Conservation (phyloP, 148 eudicot genomes). For the Bassia scoparia region DNA sequence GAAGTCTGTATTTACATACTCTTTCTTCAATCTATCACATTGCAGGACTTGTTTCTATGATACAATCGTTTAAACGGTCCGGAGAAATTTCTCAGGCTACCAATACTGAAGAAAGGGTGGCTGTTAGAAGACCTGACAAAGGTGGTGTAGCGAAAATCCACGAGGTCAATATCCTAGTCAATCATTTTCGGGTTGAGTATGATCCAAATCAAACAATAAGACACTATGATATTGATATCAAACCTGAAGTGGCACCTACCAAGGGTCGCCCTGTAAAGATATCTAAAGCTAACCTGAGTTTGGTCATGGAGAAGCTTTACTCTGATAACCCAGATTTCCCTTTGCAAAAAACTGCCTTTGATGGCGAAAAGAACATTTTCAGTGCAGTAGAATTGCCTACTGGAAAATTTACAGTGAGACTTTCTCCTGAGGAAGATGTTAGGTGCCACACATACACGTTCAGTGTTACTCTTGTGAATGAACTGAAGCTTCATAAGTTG, state of each 20-base stretch:
- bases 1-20: not conserved
- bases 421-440: conserved; percentile 42
- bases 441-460: conserved; percentile 35
- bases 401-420: conserved; percentile 41
- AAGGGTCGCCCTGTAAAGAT: conserved; percentile 31
- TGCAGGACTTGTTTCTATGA: conserved; percentile 16
- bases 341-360: conserved; percentile 46
- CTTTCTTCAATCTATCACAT: not conserved
- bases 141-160: conserved; percentile 36
- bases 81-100: conserved; percentile 23
- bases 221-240: conserved; percentile 62
- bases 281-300: conserved; percentile 32
- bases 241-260: conserved; percentile 29
- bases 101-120: conserved; percentile 22
- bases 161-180: conserved; percentile 45
- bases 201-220: conserved; percentile 31
- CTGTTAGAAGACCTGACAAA: conserved; percentile 50
- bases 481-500: conserved; percentile 50
- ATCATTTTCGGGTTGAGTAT: conserved; percentile 55
- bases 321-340: conserved; percentile 40
- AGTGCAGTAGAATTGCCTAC: conserved; percentile 47
- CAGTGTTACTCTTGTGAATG: conserved; percentile 39
- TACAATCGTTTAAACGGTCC: conserved; percentile 28
- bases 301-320: conserved; percentile 47
- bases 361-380: conserved; percentile 68